phyloP scores from a whole-genome alignment of 768 basidiomycete species.

The Auricularia auricula-judae region DNA sequence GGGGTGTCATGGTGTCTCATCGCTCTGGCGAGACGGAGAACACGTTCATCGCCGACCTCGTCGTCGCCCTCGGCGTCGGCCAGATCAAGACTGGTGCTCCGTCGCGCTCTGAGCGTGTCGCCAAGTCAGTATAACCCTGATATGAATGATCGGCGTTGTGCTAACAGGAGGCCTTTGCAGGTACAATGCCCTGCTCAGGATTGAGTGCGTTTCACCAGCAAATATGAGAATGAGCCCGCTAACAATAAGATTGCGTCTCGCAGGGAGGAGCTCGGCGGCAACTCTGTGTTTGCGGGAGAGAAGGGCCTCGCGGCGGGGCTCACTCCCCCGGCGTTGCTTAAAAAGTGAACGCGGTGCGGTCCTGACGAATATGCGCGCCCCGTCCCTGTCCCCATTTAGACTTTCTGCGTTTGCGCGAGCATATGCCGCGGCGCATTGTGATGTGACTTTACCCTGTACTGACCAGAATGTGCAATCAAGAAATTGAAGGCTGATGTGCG shows the following conservation, averaged over 20 bases:
- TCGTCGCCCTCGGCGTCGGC: constrained; percentile 83
- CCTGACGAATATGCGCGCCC: neutral
- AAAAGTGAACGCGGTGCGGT: constrained; percentile 34
- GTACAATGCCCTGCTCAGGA: constrained; percentile 78
- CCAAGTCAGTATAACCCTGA: constrained; percentile 41
- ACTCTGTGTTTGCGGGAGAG: constrained; percentile 62
- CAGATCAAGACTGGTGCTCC: constrained; percentile 99
- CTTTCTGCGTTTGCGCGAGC: neutral
- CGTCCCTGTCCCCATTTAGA: neutral
- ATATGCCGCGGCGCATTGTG: neutral
- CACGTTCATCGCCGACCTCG: constrained; percentile 91
- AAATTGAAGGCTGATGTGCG: neutral
- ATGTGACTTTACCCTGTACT: neutral
- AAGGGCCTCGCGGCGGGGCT: constrained; percentile 71
- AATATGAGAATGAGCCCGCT: constrained; percentile 2
- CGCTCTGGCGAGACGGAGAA: constrained; percentile 98
- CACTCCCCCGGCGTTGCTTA: constrained; percentile 58
- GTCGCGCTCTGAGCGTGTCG: constrained; percentile 90
- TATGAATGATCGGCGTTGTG: neutral
- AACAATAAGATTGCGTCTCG: constrained; percentile 8
- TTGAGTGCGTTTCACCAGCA: constrained; percentile 53
- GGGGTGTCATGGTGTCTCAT: constrained; percentile 99
- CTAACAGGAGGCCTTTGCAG: constrained; percentile 8
- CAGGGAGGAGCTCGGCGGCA: constrained; percentile 70
- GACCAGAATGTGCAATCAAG: neutral